These are phyloP conservation scores for Penicillium odoratum DNA, from an alignment of 495 filamentous ascomycete species.

Conservation along the genomic window DNA sequence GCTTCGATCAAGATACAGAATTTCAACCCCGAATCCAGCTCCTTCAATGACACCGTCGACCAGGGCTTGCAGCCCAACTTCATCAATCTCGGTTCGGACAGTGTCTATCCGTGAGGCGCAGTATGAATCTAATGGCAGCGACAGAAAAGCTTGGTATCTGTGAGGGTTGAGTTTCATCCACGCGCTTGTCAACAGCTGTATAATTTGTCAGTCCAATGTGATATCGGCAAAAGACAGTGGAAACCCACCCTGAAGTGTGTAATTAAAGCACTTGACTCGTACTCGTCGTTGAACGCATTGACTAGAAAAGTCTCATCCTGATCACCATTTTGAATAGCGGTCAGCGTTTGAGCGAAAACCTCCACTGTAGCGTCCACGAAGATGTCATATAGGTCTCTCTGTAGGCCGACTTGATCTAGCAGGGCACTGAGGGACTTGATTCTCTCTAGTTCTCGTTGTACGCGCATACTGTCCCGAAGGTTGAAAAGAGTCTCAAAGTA, in stretches of 20 bases:
- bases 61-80: slow-evolving; percentile 75
- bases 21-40: slow-evolving; percentile 76
- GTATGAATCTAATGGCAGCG: slow-evolving; percentile 65
- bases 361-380: slow-evolving; percentile 74
- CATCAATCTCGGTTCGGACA: slow-evolving; percentile 80
- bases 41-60: slow-evolving; percentile 74
- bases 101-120: slow-evolving; percentile 70
- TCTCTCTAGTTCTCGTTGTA: slow-evolving; percentile 68
- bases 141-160: slow-evolving; percentile 70
- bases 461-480: slow-evolving; percentile 59
- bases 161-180: slow-evolving; percentile 77
- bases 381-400: slow-evolving; percentile 71
- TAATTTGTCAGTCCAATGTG: slow-evolving; percentile 10
- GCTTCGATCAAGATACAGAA: slow-evolving; percentile 90
- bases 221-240: slow-evolving; percentile 1
- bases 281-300: slow-evolving; percentile 72
- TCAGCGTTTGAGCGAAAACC: slow-evolving; percentile 59
- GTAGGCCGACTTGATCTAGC: slow-evolving; percentile 68
- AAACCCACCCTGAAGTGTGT: slow-evolving; percentile 62
- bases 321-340: slow-evolving; percentile 50
- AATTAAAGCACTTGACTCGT: slow-evolving; percentile 69
- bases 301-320: slow-evolving; percentile 63
- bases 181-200: slow-evolving; percentile 76
- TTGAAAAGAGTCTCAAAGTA: slow-evolving; percentile 86
- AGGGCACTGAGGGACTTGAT: slow-evolving; percentile 69